Conservation (phyloP, 2,329 filamentous ascomycete genomes). For the Trichoderma sp. region DNA sequence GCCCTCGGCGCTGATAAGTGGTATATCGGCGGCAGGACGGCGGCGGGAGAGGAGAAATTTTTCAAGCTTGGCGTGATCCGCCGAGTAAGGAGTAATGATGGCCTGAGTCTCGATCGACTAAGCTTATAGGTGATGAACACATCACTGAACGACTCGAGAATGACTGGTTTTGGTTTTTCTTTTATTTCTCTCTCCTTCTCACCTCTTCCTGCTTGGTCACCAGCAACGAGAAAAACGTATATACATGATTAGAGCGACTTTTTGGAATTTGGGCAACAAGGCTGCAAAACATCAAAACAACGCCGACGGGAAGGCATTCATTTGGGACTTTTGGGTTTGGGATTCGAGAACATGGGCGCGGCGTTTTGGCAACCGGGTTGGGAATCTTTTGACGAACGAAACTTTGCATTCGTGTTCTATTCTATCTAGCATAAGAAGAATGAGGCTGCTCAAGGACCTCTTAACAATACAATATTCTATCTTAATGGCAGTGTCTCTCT, state of each 20-base stretch:
- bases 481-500: not conserved
- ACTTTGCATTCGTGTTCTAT: not conserved
- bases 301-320: slow-evolving; percentile 7
- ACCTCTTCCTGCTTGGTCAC: not conserved
- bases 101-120: slow-evolving; percentile 72
- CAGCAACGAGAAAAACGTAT: slow-evolving; percentile 13
- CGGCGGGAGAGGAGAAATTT: slow-evolving; percentile 75
- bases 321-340: not conserved
- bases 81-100: slow-evolving; percentile 70
- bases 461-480: slow-evolving; percentile 1
- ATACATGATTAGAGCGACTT: slow-evolving; percentile 16
- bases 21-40: slow-evolving; percentile 78
- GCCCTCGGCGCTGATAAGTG: slow-evolving; percentile 73
- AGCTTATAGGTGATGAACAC: slow-evolving; percentile 58
- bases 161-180: not conserved
- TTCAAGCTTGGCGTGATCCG: slow-evolving; percentile 79
- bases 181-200: not conserved
- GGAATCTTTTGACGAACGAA: not conserved
- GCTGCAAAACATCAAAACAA: not conserved
- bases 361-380: not conserved
- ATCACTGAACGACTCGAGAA: not conserved
- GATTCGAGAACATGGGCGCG: slow-evolving; percentile 5
- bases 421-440: slow-evolving; percentile 8
- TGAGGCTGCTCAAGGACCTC: not conserved
- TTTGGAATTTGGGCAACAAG: slow-evolving; percentile 12